Percentiles rank a stretch among this genome's conserved stretches.
These are phyloP conservation scores for Colletotrichum sp. DNA, from an alignment of 2,329 filamentous ascomycete species.

Conservation along the genomic window DNA sequence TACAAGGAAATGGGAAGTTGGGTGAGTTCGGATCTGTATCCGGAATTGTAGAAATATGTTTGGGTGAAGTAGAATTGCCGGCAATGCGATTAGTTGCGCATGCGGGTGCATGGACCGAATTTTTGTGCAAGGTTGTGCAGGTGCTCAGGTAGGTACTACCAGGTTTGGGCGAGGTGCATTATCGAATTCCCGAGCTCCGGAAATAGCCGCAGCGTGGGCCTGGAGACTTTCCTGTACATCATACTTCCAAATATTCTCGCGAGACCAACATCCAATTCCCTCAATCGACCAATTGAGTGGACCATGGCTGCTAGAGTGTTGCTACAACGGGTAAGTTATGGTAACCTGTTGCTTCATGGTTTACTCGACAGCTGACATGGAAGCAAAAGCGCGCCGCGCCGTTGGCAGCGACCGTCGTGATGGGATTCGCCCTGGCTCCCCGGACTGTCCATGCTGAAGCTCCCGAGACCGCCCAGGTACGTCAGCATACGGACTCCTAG, in stretches of 20 bases:
- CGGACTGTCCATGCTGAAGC: constrained; percentile 58
- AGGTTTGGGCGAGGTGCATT: constrained; percentile 8
- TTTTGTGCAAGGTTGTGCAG: constrained; percentile 15
- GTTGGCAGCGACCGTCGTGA: constrained; percentile 57
- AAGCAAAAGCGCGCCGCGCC: constrained; percentile 56
- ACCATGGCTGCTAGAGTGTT: constrained; percentile 67
- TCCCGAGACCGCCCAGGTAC: constrained; percentile 31
- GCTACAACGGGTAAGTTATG: constrained; percentile 55
- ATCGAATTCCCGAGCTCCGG: constrained; percentile 29
- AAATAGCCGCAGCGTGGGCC: constrained; percentile 30
- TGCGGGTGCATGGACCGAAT: constrained; percentile 2
- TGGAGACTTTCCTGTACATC: constrained; percentile 17
- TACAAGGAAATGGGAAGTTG: constrained; percentile 8
- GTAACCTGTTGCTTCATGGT: not conserved
- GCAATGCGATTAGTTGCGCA: constrained; percentile 7
- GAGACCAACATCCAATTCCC: constrained; percentile 24
- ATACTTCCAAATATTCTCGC: constrained; percentile 25
- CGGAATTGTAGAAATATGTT: not conserved
- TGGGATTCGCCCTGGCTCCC: constrained; percentile 53
- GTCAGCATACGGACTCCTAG: not conserved
- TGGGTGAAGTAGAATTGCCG: not conserved
- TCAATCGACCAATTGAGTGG: constrained; percentile 50
- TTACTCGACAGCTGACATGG: not conserved
- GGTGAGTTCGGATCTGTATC: constrained; percentile 11
- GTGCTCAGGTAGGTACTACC: not conserved